phyloP scores from a whole-genome alignment of 176 grass and related monocot species.

The Areca catechu region DNA sequence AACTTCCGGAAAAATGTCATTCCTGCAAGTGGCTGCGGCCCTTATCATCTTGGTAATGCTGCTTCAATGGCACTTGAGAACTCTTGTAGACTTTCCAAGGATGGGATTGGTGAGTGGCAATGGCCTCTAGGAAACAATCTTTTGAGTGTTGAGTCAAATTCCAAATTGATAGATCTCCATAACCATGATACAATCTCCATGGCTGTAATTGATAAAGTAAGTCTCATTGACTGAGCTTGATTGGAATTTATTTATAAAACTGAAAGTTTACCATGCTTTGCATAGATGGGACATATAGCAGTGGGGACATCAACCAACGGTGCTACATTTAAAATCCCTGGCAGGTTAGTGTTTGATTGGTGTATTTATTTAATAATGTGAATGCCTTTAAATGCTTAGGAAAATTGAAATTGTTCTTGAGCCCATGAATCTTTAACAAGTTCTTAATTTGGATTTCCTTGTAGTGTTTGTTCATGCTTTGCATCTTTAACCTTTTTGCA shows the following conservation, averaged over 20 bases:
- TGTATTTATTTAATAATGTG: too few relatives aligned
- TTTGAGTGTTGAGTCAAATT: conserved; percentile 15
- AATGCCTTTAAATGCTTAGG: too few relatives aligned
- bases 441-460: too few relatives aligned
- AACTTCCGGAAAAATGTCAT: conserved; percentile 84
- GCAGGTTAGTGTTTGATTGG: conserved; percentile 41
- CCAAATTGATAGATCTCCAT: conserved; percentile 36
- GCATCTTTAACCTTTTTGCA: too few relatives aligned
- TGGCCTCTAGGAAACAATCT: conserved; percentile 19
- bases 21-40: conserved; percentile 51
- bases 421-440: too few relatives aligned
- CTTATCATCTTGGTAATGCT: conserved; percentile 33
- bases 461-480: too few relatives aligned
- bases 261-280: not conserved
- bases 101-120: conserved; percentile 4
- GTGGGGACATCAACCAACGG: conserved; percentile 93
- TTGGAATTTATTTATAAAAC: too few relatives aligned
- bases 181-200: conserved; percentile 96
- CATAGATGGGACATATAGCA: conserved; percentile 71
- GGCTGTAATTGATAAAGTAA: conserved; percentile 81
- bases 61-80: conserved; percentile 6
- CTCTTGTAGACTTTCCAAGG: conserved; percentile 1
- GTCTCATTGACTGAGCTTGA: not conserved
- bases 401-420: too few relatives aligned
- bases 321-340: conserved; percentile 92